Evolutionary conservation across 352 stramenopile genomes (phyloP), one percentile per base, ranked within the genome.

Genomic region (Pelagophyceae sp.): DNA sequence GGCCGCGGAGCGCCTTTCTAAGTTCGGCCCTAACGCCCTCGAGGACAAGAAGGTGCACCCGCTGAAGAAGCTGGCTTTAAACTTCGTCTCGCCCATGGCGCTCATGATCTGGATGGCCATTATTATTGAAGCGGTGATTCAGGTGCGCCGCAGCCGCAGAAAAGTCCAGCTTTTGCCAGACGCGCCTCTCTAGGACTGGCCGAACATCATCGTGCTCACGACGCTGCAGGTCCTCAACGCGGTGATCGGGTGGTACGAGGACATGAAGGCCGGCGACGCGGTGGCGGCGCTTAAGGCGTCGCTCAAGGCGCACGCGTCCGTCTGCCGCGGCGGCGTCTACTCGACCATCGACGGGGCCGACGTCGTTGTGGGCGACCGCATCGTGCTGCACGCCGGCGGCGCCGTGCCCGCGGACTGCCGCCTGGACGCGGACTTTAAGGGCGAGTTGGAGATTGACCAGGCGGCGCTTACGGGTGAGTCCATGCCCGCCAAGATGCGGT

Each of bases 391-490:
- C 19, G 82, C 91, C 6, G 95, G 95, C 25, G 89, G 91, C 1
- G 91, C 92, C 23, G 89, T 98, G 35, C 94, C 94, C 0, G 93
- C 93, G 0, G 95, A 98, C 85, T 91, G 93, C 76, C 90, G 90
- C 79, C 87, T 94, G 74, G 87, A 93, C 38, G 77, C 79, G 60
- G 80, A 83, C 35, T 80, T 75, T 25, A 84, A 88, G 29, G n/a
- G n/a, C n/a, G 23, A n/a, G 40, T 81, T 98, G 63, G 87, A 94
- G 78, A 91, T 96, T 71, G 90, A 96, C 81, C 91, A 97, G 83
- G 89, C 92, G 37, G 88, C 89, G 51, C 86, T 98, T 29, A 98
- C 93, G n/a, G 94, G 94, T 78, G 93, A 97, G 81, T 96, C 92
- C 19, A 92, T 98, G 76, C 92, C 93, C 0, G 93, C 97, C 33